A percentile compares a stretch with the other conserved stretches of the same genome.
Conservation (phyloP, 2,329 filamentous ascomycete genomes). For the Alternaria hordeiaustralica region DNA sequence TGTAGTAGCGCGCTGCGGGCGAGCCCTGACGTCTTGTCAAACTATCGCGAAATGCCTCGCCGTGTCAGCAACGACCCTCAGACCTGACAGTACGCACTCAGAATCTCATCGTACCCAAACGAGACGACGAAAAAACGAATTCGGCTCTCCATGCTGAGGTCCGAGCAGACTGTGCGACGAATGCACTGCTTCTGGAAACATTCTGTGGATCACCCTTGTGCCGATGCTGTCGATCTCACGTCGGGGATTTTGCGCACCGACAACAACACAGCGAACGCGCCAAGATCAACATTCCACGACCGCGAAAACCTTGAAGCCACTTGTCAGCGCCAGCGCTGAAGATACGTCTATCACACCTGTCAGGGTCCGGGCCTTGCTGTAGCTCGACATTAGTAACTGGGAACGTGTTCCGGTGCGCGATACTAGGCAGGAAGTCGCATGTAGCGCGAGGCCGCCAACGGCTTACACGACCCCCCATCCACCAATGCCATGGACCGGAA, state of each 20-base stretch:
- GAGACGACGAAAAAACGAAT: background rate
- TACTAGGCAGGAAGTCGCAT: background rate
- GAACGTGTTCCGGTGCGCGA: background rate
- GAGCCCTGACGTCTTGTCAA: background rate
- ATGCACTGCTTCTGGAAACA: background rate
- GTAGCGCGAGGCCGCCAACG: background rate
- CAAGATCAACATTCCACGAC: background rate
- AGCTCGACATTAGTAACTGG: background rate
- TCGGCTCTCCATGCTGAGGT: background rate
- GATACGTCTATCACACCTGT: background rate
- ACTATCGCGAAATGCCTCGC: background rate
- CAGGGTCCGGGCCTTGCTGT: background rate
- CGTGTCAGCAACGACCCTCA: background rate
- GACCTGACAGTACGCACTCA: background rate
- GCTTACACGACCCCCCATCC: background rate
- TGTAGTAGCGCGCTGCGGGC: background rate
- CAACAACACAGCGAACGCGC: background rate
- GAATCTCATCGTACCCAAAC: background rate
- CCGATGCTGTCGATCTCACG: constrained; percentile 2
- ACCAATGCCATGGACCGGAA: background rate
- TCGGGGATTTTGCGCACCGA: constrained; percentile 1
- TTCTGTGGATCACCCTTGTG: background rate
- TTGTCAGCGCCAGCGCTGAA: background rate
- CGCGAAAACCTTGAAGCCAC: background rate
- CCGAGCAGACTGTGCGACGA: background rate